A percentile compares a stretch with the other conserved stretches of the same genome.
Conservation (phyloP, 305 asterid species). For the Fraxinus ornus region DNA sequence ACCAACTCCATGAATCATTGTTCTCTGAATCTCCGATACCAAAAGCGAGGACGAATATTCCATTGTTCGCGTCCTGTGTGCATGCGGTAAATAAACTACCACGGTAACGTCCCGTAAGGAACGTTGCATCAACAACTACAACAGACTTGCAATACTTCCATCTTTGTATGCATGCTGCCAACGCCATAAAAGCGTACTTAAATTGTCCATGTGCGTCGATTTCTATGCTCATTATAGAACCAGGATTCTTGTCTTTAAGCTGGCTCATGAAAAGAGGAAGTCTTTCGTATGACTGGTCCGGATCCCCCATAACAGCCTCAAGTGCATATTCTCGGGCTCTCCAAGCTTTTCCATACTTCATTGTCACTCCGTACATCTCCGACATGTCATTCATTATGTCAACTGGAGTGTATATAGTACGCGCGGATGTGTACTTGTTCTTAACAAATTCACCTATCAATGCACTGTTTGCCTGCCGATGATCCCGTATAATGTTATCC, state of each 20-base stretch:
- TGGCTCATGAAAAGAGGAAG: background rate
- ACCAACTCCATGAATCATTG: background rate
- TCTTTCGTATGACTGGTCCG: background rate
- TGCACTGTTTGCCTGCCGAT: background rate
- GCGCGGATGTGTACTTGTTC: background rate
- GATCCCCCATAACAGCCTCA: background rate
- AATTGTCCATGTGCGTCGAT: background rate
- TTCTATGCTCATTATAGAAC: background rate
- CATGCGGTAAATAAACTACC: no score
- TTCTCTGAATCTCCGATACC: background rate
- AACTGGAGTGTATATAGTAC: background rate
- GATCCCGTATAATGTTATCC: background rate
- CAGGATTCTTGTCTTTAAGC: background rate
- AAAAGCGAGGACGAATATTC: background rate
- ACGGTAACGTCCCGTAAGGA: no score
- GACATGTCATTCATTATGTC: background rate
- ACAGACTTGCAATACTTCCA: background rate
- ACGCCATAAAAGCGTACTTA: background rate
- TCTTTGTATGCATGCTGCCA: background rate
- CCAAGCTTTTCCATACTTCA: background rate
- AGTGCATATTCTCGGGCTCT: background rate
- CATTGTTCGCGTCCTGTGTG: background rate
- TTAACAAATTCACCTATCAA: background rate
- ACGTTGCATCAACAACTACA: background rate
- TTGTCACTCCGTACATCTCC: background rate